Evolutionary conservation across 805 yeast genomes (phyloP), one percentile per base, ranked within the genome.

Genomic region (Komagataella pseudopastoris): DNA sequence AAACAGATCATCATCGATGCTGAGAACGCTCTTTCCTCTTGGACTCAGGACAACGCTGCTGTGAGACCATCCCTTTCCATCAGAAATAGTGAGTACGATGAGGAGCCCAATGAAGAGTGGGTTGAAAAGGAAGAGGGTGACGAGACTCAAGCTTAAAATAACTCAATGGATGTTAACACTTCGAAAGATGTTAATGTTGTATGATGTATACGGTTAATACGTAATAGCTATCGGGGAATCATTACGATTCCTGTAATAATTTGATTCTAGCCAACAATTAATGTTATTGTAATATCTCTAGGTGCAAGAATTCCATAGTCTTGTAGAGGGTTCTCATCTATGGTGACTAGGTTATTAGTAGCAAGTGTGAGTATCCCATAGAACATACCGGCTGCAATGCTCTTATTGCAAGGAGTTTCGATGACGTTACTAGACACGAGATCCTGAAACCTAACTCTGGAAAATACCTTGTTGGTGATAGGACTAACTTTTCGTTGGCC

Each of bases 1-100:
- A 90, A 89, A 78, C 98, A 93, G 77, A 88, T 93, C 74, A 89
- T 93, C 65, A 85, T 89, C 67, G 98, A 91, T 70, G 93, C 95
- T 60, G 99, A 91, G 77, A 84, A 83, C 60, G 96, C 97, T 56
- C 79, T 91, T 64, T 95, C 95, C 56, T 79, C 88, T 56, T 91
- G 99, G 99, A 93, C 98, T 60, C 78, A 90, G 64, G 98, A 93
- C 71, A 79, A 83, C 65, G 96, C 98, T 60, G 90, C 82, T 56
- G 95, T 91, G 63, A 90, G 88, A 78, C 96, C 96, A 62, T 78
- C 96, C 57, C 79, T 89, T 63, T 85, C 95, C 16, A 80, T 88
- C 72, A 88, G 85, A 64, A 88, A 84, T 60, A 76, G 83, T 53
- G 83, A 85, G 54, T 74, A 77, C 61, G 78, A 71, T 14, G 79